phyloP scores from a whole-genome alignment of 305 asterid genomes.

The Fraxinus dipetala region DNA sequence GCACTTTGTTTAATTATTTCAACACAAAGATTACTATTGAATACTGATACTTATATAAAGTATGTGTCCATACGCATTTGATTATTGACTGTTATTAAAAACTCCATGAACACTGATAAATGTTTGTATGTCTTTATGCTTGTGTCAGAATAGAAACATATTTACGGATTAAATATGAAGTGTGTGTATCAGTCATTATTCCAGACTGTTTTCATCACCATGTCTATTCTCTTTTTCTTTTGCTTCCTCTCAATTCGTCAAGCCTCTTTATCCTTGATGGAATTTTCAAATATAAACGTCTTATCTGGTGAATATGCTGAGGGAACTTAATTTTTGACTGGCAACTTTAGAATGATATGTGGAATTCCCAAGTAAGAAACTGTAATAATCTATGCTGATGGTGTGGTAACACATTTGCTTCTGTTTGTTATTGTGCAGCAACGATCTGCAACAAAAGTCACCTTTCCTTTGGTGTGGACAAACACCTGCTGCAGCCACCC shows the following conservation, averaged over 20 bases:
- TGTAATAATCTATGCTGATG: background rate
- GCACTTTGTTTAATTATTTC: background rate
- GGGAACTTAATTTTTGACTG: background rate
- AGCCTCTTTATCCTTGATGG: background rate
- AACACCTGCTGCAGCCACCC: constrained; percentile 93
- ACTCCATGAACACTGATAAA: background rate
- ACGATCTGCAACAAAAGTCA: constrained; percentile 77
- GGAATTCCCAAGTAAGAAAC: background rate
- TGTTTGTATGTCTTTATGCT: background rate
- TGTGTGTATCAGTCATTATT: background rate
- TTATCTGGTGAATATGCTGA: background rate
- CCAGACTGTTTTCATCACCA: background rate
- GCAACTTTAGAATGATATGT: background rate
- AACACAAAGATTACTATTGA: background rate
- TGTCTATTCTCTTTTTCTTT: background rate
- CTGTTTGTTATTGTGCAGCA: constrained; percentile 43
- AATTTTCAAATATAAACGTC: background rate
- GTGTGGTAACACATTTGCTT: background rate
- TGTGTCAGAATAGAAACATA: background rate
- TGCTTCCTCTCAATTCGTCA: background rate
- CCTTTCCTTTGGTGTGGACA: constrained; percentile 79
- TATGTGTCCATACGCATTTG: background rate
- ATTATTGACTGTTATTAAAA: background rate
- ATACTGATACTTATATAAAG: background rate
- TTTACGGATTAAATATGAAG: background rate